Evolutionary conservation across 2,329 filamentous ascomycete genomes (phyloP).

Genomic region (Leptosphaerulina australis): DNA sequence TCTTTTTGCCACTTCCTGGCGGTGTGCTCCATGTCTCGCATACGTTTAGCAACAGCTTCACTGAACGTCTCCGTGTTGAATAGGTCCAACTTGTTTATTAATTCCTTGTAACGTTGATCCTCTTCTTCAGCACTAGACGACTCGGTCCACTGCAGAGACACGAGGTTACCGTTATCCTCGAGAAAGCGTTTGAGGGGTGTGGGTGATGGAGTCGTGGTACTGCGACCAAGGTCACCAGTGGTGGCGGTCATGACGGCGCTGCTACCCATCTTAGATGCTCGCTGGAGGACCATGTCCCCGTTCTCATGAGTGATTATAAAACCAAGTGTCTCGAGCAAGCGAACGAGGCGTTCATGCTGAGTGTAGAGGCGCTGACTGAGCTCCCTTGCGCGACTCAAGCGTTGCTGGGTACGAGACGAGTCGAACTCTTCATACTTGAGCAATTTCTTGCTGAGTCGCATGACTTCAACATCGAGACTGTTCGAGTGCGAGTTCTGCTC

Average conservation of each 20-base stretch:
- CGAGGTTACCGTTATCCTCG: slow-evolving; percentile 69
- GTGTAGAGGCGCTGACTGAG: slow-evolving; percentile 81
- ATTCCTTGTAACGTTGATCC: slow-evolving; percentile 73
- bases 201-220: slow-evolving; percentile 61
- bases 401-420: slow-evolving; percentile 67
- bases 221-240: slow-evolving; percentile 54
- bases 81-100: slow-evolving; percentile 72
- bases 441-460: slow-evolving; percentile 69
- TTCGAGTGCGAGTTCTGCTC: slow-evolving; percentile 77
- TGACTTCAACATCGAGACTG: slow-evolving; percentile 76
- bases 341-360: slow-evolving; percentile 82
- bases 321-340: slow-evolving; percentile 84
- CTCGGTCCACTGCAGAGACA: slow-evolving; percentile 82
- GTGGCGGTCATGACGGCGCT: slow-evolving; percentile 54
- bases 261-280: slow-evolving; percentile 63
- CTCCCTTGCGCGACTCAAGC: slow-evolving; percentile 77
- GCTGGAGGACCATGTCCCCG: slow-evolving; percentile 75
- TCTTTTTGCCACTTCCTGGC: slow-evolving; percentile 94
- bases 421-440: slow-evolving; percentile 56
- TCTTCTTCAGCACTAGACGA: slow-evolving; percentile 70
- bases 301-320: slow-evolving; percentile 79
- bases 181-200: slow-evolving; percentile 61
- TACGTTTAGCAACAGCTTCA: slow-evolving; percentile 83
- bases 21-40: slow-evolving; percentile 91
- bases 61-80: slow-evolving; percentile 86